A percentile compares a stretch with the other conserved stretches of the same genome.
Evolutionary conservation across 169 alveolate genomes (phyloP).

Genomic region (Cytauxzoon felis): DNA sequence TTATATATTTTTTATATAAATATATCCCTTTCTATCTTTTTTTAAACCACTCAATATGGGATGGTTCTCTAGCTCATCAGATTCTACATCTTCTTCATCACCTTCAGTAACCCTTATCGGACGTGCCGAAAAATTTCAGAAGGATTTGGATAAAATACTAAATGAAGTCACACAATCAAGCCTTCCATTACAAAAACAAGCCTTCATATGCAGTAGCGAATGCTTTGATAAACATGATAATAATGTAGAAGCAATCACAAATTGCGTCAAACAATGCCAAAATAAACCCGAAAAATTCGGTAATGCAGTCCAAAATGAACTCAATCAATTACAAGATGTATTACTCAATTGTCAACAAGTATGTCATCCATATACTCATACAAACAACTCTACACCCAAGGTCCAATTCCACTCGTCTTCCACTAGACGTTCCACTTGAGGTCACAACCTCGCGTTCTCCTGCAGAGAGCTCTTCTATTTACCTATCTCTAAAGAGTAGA

Average conservation of each 20-base stretch:
- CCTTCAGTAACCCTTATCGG: conserved; percentile 49
- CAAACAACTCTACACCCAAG: not conserved
- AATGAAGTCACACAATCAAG: conserved; percentile 67
- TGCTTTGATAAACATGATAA: conserved; percentile 68
- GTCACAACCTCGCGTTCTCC: too few species aligned
- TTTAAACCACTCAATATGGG: too few species aligned
- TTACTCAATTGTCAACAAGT: conserved; percentile 71
- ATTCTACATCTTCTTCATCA: conserved; percentile 35
- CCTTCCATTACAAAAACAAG: conserved; percentile 68
- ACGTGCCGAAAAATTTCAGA: conserved; percentile 71
- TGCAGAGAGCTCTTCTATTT: too few species aligned
- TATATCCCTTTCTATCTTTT: too few species aligned
- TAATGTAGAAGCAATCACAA: conserved; percentile 66
- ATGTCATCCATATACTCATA: conserved; percentile 8
- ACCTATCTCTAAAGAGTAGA: too few species aligned
- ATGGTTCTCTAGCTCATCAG: conserved; percentile 15
- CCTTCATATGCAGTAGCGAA: conserved; percentile 69
- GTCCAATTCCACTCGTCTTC: too few species aligned
- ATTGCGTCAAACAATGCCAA: conserved; percentile 73
- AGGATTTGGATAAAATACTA: conserved; percentile 66
- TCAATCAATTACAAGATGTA: conserved; percentile 66
- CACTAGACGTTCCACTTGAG: too few species aligned
- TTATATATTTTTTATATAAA: too few species aligned
- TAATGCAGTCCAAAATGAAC: conserved; percentile 70
- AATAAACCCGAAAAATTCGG: conserved; percentile 70